A percentile compares a stretch with the other conserved stretches of the same genome.
Conservation (phyloP, 768 basidiomycete species). For the Candolleomyces efflorescens region DNA sequence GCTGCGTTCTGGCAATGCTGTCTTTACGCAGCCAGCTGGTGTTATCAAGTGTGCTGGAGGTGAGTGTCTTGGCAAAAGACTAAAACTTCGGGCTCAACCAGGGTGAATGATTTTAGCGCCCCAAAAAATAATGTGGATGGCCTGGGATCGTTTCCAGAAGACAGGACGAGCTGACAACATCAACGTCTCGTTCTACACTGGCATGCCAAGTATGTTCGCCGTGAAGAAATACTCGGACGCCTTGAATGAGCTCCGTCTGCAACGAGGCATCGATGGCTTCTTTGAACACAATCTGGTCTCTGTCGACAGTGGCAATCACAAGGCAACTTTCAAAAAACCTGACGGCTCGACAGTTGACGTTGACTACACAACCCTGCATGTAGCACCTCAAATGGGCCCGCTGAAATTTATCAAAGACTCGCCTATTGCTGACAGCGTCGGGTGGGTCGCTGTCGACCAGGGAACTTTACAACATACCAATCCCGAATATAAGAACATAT, state of each 20-base stretch:
- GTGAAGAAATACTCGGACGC: conserved; percentile 96
- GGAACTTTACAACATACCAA: conserved; percentile 82
- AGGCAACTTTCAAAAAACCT: conserved; percentile 79
- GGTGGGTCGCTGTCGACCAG: conserved; percentile 88
- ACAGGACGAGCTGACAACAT: conserved; percentile 56
- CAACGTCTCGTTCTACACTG: conserved; percentile 77
- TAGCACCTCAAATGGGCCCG: conserved; percentile 90
- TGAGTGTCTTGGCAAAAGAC: conserved; percentile 22
- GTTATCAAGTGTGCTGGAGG: conserved; percentile 93
- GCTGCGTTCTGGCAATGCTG: conserved; percentile 72
- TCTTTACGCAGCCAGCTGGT: conserved; percentile 95
- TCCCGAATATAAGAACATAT: conserved; percentile 76
- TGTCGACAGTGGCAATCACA: conserved; percentile 64
- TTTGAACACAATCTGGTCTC: conserved; percentile 83
- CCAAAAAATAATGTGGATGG: conserved; percentile 97
- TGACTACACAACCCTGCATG: conserved; percentile 83
- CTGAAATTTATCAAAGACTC: conserved; percentile 74
- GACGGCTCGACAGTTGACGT: conserved; percentile 68
- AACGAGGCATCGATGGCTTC: conserved; percentile 75
- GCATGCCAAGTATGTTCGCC: conserved; percentile 94
- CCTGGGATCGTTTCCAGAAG: conserved; percentile 74
- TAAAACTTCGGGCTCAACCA: too few relatives aligned
- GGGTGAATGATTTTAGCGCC: conserved; percentile 45
- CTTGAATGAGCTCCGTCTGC: conserved; percentile 67
- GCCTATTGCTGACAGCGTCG: conserved; percentile 72